These are phyloP conservation scores for Candida parachauliodes DNA, from an alignment of 805 yeast species.

Conservation along the genomic window DNA sequence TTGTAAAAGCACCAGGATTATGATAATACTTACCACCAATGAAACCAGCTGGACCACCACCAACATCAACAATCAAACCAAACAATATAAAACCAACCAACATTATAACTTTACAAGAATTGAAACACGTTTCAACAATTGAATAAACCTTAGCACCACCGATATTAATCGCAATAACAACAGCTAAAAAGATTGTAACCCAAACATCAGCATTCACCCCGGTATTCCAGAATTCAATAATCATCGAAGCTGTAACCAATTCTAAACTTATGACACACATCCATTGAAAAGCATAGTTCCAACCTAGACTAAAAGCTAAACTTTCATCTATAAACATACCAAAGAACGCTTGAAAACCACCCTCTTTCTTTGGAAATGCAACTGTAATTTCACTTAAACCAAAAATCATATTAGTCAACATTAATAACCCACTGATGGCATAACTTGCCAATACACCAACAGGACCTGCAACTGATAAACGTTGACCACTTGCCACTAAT, in stretches of 20 bases:
- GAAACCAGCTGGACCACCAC: slow-evolving; percentile 33
- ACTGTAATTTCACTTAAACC: slow-evolving; percentile 52
- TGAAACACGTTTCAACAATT: slow-evolving; percentile 38
- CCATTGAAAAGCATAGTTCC: slow-evolving; percentile 58
- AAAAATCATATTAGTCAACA: slow-evolving; percentile 33
- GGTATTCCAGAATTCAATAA: slow-evolving; percentile 53
- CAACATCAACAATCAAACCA: slow-evolving; percentile 37
- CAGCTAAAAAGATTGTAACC: slow-evolving; percentile 48
- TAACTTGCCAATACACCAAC: slow-evolving; percentile 30
- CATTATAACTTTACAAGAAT: slow-evolving; percentile 32
- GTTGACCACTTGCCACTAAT: slow-evolving; percentile 37
- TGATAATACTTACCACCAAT: slow-evolving; percentile 40
- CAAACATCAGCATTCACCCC: slow-evolving; percentile 52
- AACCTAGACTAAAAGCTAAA: slow-evolving; percentile 35
- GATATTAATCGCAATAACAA: slow-evolving; percentile 43
- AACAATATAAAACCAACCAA: slow-evolving; percentile 37
- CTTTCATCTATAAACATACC: slow-evolving; percentile 36
- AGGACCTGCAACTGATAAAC: slow-evolving; percentile 36
- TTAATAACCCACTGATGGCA: slow-evolving; percentile 29
- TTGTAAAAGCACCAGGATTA: slow-evolving; percentile 35
- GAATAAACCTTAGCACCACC: slow-evolving; percentile 46
- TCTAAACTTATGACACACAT: slow-evolving; percentile 59
- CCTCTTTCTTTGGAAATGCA: slow-evolving; percentile 52
- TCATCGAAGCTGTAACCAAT: slow-evolving; percentile 60
- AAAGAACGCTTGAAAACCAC: slow-evolving; percentile 61